Base-by-base conservation (phyloP, 805 yeast species). In the Wickerhamomyces canadensis region DNA sequence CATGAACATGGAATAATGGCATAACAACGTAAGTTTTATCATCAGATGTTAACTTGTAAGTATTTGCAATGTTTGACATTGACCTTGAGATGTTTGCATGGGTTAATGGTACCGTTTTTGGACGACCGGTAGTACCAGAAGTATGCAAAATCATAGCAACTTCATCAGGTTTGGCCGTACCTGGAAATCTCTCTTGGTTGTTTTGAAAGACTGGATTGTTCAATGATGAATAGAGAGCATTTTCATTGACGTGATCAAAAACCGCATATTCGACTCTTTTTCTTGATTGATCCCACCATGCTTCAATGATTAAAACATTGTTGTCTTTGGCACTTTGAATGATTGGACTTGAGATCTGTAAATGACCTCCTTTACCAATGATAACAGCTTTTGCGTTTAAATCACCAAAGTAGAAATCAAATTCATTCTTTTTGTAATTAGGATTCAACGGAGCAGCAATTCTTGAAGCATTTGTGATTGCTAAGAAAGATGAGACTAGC, bases 1-100 rank as follows among this genome's bases (percentile, higher is more conserved):
- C 89, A 53, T 81, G 89, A 25, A 81, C 87, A 51, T 81, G 89
- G 67, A 81, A 81, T 27, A 81, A 58, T 1, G 89, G 89, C 89
- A 81, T 81, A 19, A 81, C 86, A 30, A 81, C 58, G 50, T 78
- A 80, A 3, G 81, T 65, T 22, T 71, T 55, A 52, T 81, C 89
- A 12, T 50, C 40, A 0, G 61, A 38, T 3, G 71, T 56, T 33
- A 81, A 57, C 19, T 65, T 62, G 55, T 81, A 81, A 4, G 86
- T 78, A 40, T 68, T 64, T 4, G 71, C 60, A 42, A 81, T 78
- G 62, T 81, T 81, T 19, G 55, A 44, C 58, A 78, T 74, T 8
- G 84, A 75, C 21, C 76, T 68, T 5, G 77, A 67, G 54, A 81
- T 69, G 59, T 81, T 81, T 22, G 64, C 56, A 54, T 81, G 88